phyloP scores from a whole-genome alignment of 345 rosid species.

The Pistacia atlantica region DNA sequence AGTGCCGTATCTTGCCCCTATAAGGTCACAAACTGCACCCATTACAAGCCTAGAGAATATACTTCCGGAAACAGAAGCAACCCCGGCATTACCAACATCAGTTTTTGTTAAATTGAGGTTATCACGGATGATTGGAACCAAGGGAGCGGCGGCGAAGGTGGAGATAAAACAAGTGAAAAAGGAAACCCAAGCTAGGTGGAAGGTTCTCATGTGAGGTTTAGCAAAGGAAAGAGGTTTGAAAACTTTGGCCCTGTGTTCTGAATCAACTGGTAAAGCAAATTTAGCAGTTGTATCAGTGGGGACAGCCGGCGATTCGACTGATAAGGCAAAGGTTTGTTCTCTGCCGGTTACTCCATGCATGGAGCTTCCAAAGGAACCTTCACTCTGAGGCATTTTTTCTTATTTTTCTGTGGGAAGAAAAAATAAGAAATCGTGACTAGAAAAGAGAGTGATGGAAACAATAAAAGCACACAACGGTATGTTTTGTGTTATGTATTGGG shows the following conservation, averaged over 20 bases:
- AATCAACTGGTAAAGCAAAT: conserved; percentile 59
- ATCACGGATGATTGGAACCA: conserved; percentile 80
- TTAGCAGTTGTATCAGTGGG: conserved; percentile 66
- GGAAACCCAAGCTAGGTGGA: conserved; percentile 90
- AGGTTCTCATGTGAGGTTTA: conserved; percentile 89
- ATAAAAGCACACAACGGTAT: neutral
- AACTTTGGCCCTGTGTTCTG: conserved; percentile 79
- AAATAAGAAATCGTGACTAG: neutral
- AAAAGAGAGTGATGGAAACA: neutral
- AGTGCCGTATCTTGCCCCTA: conserved; percentile 85
- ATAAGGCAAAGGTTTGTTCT: conserved; percentile 65
- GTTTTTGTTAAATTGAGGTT: conserved; percentile 70
- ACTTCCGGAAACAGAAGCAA: conserved; percentile 89
- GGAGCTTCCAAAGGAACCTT: conserved; percentile 73
- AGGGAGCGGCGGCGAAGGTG: conserved; percentile 92
- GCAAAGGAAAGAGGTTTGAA: conserved; percentile 59
- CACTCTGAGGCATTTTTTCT: conserved; percentile 43
- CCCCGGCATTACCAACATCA: conserved; percentile 82
- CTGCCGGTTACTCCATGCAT: conserved; percentile 75
- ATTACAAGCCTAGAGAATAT: conserved; percentile 80
- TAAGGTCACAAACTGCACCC: conserved; percentile 87
- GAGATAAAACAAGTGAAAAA: conserved; percentile 87
- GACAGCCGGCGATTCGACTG: conserved; percentile 56
- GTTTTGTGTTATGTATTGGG: conserved; percentile 10
- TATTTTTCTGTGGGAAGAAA: neutral